Conservation (phyloP, 2,329 filamentous ascomycete species). For the Penicillium palitans region DNA sequence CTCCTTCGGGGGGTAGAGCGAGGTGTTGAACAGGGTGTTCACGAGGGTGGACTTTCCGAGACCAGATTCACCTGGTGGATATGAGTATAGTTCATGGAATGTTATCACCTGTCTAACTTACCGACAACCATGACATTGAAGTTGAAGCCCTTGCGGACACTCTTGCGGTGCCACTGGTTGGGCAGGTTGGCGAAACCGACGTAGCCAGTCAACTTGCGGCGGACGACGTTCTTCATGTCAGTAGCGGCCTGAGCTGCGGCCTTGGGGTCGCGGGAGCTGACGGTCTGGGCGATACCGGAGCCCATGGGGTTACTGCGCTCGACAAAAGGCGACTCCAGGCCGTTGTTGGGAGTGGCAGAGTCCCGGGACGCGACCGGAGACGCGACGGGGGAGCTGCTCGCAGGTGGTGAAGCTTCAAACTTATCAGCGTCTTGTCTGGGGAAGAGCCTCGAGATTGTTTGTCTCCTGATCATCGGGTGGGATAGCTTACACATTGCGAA, state of each 20-base stretch:
- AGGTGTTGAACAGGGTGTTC: constrained; percentile 99
- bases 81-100: constrained; percentile 7
- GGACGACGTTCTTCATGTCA: constrained; percentile 91
- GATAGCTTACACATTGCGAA: constrained; percentile 43
- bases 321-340: constrained; percentile 56
- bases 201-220: constrained; percentile 96
- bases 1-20: constrained; percentile 97
- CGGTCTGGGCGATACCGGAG: constrained; percentile 56
- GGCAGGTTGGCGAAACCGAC: constrained; percentile 98
- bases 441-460: constrained; percentile 2
- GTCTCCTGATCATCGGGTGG: background rate
- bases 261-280: constrained; percentile 66
- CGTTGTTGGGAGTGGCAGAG: constrained; percentile 49
- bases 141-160: constrained; percentile 99
- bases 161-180: constrained; percentile 99
- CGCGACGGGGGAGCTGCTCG: constrained; percentile 36
- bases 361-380: constrained; percentile 36
- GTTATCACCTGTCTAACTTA: constrained; percentile 54
- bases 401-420: constrained; percentile 38
- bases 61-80: constrained; percentile 82
- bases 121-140: constrained; percentile 99
- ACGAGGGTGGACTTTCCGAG: constrained; percentile 98
- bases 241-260: constrained; percentile 56
- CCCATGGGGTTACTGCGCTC: constrained; percentile 61
- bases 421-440: constrained; percentile 23